These are phyloP conservation scores for Colletotrichum kahawae DNA, from an alignment of 2,329 filamentous ascomycete genomes.

Conservation along the genomic window DNA sequence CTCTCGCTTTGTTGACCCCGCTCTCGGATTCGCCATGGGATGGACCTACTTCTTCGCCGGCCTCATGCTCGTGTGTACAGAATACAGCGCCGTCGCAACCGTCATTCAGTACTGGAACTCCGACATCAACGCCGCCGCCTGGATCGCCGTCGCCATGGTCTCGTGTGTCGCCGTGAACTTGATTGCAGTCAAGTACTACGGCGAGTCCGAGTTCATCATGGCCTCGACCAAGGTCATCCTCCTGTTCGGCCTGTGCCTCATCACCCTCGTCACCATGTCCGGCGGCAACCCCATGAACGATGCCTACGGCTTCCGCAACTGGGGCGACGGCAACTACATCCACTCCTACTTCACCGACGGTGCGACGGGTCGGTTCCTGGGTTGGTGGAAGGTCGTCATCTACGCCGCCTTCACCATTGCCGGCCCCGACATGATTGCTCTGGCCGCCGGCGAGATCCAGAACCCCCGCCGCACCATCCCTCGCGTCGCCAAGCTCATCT, in stretches of 20 bases:
- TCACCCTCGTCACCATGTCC: constrained; percentile 72
- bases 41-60: constrained; percentile 52
- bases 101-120: constrained; percentile 49
- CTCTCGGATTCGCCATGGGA: constrained; percentile 60
- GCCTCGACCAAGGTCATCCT: constrained; percentile 57
- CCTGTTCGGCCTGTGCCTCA: constrained; percentile 61
- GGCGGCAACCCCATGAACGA: constrained; percentile 69
- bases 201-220: constrained; percentile 57
- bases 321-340: constrained; percentile 41
- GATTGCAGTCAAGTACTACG: constrained; percentile 49
- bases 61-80: constrained; percentile 49
- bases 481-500: constrained; percentile 73
- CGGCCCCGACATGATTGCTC: constrained; percentile 69
- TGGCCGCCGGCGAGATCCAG: constrained; percentile 62
- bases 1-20: constrained; percentile 59
- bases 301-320: constrained; percentile 68
- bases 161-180: constrained; percentile 53
- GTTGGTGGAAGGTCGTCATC: constrained; percentile 61
- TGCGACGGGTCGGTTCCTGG: constrained; percentile 64
- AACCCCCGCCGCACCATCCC: constrained; percentile 71
- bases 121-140: constrained; percentile 49
- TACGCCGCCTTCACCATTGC: constrained; percentile 72
- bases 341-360: constrained; percentile 44
- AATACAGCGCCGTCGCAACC: constrained; percentile 49
- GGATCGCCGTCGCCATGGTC: constrained; percentile 52